Evolutionary conservation across 305 asterid genomes (phyloP).

Genomic region (Caryopteris hybrid): DNA sequence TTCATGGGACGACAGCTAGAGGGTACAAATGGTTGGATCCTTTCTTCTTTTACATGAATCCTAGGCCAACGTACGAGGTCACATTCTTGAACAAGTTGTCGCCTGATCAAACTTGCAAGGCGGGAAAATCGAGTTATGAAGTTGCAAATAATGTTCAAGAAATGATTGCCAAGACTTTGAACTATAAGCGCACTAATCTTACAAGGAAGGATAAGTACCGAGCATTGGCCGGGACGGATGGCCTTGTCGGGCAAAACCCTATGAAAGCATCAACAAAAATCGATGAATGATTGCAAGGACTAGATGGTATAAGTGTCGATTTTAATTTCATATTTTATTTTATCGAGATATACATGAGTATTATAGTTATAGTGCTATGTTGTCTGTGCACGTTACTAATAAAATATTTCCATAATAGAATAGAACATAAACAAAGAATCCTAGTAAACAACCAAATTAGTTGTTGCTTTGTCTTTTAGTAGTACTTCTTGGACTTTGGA

Average conservation of each 20-base stretch:
- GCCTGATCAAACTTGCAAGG: slow-evolving; percentile 21
- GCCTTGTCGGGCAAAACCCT: slow-evolving; percentile 24
- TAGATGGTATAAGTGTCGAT: no score
- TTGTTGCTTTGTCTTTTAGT: no score
- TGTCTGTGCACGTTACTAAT: no score
- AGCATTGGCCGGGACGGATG: slow-evolving; percentile 36
- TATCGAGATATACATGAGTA: no score
- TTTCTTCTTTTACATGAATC: slow-evolving; percentile 36
- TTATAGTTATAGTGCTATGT: no score
- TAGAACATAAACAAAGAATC: no score
- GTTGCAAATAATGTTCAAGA: slow-evolving; percentile 38
- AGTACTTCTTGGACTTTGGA: no score
- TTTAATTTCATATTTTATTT: no score
- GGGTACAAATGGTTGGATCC: slow-evolving; percentile 43
- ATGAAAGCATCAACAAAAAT: background rate
- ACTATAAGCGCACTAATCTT: slow-evolving; percentile 27
- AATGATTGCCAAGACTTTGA: slow-evolving; percentile 23
- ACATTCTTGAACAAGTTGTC: slow-evolving; percentile 31
- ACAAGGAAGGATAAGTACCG: slow-evolving; percentile 46
- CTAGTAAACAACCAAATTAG: no score
- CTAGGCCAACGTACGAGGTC: slow-evolving; percentile 23
- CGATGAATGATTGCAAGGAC: background rate
- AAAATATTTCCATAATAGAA: no score
- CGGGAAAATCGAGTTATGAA: slow-evolving; percentile 28
- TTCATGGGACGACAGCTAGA: slow-evolving; percentile 37